Conservation (phyloP, 352 stramenopile species). For the Discostella stelligera region DNA sequence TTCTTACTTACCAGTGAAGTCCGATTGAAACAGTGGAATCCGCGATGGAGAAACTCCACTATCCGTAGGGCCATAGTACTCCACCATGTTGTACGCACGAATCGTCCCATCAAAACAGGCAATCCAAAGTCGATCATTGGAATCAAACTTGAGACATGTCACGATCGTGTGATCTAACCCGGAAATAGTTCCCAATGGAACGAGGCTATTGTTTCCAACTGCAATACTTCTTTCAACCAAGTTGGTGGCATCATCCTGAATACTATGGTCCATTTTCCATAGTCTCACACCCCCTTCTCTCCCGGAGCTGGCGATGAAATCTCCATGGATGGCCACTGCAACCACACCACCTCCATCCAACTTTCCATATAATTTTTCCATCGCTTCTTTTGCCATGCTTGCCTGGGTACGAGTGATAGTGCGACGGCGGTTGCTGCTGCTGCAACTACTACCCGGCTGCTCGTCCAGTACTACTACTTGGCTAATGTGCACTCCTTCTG, state of each 20-base stretch:
- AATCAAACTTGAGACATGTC: constrained; percentile 51
- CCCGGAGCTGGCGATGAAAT: constrained; percentile 48
- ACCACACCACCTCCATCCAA: constrained; percentile 63
- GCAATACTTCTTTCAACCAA: neutral
- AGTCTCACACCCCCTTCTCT: constrained; percentile 48
- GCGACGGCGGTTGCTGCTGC: no score
- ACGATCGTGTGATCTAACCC: constrained; percentile 32
- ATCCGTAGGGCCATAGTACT: constrained; percentile 14
- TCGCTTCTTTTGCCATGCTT: constrained; percentile 12
- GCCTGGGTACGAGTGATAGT: neutral
- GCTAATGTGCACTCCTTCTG: constrained; percentile 1
- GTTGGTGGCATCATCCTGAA: neutral
- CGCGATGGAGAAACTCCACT: constrained; percentile 11
- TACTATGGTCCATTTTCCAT: constrained; percentile 19
- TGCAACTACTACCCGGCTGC: neutral
- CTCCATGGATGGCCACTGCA: constrained; percentile 48
- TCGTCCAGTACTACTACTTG: neutral
- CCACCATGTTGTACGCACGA: constrained; percentile 36
- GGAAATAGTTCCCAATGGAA: constrained; percentile 10
- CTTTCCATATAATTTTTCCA: constrained; percentile 34
- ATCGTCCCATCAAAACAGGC: constrained; percentile 48
- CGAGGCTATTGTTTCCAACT: constrained; percentile 1
- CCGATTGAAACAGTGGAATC: constrained; percentile 27
- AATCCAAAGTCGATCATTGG: constrained; percentile 33
- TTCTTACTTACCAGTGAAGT: constrained; percentile 17